Conservation (phyloP, 2,329 filamentous ascomycete genomes). For the Sphaerulina vaccinii region DNA sequence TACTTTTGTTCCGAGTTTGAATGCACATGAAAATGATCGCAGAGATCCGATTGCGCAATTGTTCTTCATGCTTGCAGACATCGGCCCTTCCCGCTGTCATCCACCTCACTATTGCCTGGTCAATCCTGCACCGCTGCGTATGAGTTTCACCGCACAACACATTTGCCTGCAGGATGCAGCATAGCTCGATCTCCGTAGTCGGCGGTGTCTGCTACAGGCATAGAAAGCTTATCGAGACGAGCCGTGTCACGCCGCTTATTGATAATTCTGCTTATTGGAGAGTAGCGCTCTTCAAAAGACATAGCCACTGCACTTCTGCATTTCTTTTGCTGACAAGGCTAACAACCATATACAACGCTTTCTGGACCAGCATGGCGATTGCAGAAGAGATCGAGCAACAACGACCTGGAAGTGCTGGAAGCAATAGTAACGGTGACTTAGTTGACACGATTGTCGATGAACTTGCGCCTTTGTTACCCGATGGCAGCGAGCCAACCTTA, state of each 20-base stretch:
- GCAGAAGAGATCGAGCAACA: slow-evolving; percentile 6
- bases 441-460: slow-evolving; percentile 16
- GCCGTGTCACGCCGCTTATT: slow-evolving; percentile 5
- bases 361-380: slow-evolving; percentile 9
- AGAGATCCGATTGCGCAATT: slow-evolving; percentile 5
- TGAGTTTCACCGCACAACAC: background rate
- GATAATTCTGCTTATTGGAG: too few relatives aligned
- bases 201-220: slow-evolving; percentile 5
- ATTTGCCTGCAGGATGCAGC: background rate
- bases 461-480: slow-evolving; percentile 18
- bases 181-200: slow-evolving; percentile 3
- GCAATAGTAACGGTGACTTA: slow-evolving; percentile 5
- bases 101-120: background rate
- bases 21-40: too few relatives aligned
- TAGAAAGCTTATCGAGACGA: slow-evolving; percentile 10
- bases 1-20: too few relatives aligned
- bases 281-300: background rate
- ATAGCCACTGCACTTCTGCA: background rate
- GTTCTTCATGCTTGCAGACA: slow-evolving; percentile 5
- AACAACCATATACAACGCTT: too few relatives aligned
- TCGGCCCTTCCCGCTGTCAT: background rate
- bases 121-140: background rate
- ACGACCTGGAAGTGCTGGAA: slow-evolving; percentile 1
- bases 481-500: slow-evolving; percentile 14
- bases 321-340: too few relatives aligned